These are phyloP conservation scores for Isatis lusitanica DNA, from an alignment of 441 rosid genomes.

Conservation along the genomic window DNA sequence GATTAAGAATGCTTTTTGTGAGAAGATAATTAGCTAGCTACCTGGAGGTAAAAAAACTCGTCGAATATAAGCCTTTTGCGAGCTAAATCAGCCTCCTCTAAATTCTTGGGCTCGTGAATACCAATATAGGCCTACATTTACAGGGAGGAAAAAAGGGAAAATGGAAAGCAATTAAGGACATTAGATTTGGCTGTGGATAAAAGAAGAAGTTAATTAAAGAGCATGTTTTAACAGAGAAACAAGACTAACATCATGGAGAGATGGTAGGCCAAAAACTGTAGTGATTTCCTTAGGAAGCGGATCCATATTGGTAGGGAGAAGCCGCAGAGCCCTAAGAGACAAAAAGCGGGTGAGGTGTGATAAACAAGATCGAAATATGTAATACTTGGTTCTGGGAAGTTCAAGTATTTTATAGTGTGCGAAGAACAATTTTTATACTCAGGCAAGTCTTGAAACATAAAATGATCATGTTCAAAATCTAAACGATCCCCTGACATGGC, in stretches of 20 bases:
- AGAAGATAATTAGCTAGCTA: slow-evolving; percentile 25
- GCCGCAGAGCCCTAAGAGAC: slow-evolving; percentile 60
- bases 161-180: slow-evolving; percentile 11
- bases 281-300: slow-evolving; percentile 76
- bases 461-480: slow-evolving; percentile 14
- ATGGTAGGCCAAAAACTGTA: slow-evolving; percentile 63
- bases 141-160: slow-evolving; percentile 24
- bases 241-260: slow-evolving; percentile 69
- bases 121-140: slow-evolving; percentile 73
- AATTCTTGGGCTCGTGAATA: slow-evolving; percentile 84
- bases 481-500: background rate
- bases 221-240: slow-evolving; percentile 28
- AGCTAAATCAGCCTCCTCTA: slow-evolving; percentile 89
- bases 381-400: slow-evolving; percentile 6
- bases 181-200: background rate
- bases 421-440: background rate
- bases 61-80: slow-evolving; percentile 94
- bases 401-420: background rate
- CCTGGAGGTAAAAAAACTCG: slow-evolving; percentile 97
- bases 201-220: slow-evolving; percentile 6
- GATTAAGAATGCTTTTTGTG: slow-evolving; percentile 7
- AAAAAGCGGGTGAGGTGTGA: slow-evolving; percentile 11
- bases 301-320: slow-evolving; percentile 62
- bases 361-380: slow-evolving; percentile 9
- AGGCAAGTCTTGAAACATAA: slow-evolving; percentile 9